phyloP scores from a whole-genome alignment of 2,329 filamentous ascomycete genomes.

The Cercospora nicotianae region DNA sequence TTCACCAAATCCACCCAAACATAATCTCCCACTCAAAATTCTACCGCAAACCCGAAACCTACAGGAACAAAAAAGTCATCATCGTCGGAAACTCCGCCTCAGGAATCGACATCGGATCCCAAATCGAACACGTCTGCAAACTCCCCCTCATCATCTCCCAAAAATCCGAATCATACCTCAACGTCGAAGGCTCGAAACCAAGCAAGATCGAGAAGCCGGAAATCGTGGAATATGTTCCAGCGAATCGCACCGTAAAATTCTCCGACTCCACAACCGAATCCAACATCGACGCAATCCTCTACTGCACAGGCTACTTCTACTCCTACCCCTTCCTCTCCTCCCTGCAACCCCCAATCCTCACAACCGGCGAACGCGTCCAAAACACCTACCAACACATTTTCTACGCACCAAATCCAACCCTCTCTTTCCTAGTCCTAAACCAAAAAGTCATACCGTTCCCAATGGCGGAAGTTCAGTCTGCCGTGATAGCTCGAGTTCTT shows the following conservation, averaged over 20 bases:
- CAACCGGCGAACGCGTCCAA: conserved; percentile 67
- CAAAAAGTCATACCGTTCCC: conserved; percentile 89
- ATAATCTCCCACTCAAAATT: conserved; percentile 64
- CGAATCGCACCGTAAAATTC: conserved; percentile 64
- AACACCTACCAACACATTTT: conserved; percentile 80
- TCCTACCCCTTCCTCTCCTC: conserved; percentile 69
- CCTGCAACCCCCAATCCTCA: conserved; percentile 52
- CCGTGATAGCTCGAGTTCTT: conserved; percentile 75
- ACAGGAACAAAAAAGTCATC: conserved; percentile 68
- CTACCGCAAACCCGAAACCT: conserved; percentile 68
- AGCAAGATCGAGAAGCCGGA: conserved; percentile 58
- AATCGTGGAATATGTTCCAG: conserved; percentile 56
- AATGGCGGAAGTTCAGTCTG: conserved; percentile 73
- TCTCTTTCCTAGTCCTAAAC: conserved; percentile 74
- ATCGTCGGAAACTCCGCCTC: conserved; percentile 84
- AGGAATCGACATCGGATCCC: conserved; percentile 76
- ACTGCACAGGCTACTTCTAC: conserved; percentile 89
- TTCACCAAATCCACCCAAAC: conserved; percentile 42
- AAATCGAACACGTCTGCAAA: conserved; percentile 65
- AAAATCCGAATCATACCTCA: conserved; percentile 52
- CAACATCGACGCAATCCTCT: conserved; percentile 74
- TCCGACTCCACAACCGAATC: conserved; percentile 64
- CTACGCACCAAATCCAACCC: conserved; percentile 70
- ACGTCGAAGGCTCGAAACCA: conserved; percentile 40
- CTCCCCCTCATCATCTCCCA: conserved; percentile 65